Percentiles rank a stretch among this genome's conserved stretches.
Conservation (phyloP, 2,329 filamentous ascomycete genomes). For the Lachnellula cervina region DNA sequence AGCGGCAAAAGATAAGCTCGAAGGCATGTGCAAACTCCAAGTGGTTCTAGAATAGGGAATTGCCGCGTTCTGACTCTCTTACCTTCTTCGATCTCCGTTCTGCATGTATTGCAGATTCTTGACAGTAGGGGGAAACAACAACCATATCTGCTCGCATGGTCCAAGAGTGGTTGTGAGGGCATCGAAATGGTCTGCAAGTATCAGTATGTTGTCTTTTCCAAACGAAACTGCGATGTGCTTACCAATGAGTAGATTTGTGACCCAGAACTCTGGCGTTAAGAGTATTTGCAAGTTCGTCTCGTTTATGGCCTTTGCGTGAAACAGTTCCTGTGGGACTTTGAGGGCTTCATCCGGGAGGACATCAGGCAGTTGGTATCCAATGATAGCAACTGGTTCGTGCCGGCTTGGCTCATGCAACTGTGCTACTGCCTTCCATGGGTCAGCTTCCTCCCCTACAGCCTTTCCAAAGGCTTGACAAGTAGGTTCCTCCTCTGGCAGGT, state of each 20-base stretch:
- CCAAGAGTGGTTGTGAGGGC: slow-evolving; percentile 10
- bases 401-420: slow-evolving; percentile 5
- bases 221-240: background rate
- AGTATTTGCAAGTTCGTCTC: slow-evolving; percentile 7
- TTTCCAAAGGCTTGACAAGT: too few relatives aligned
- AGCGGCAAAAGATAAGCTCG: too few relatives aligned
- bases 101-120: slow-evolving; percentile 10
- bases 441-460: background rate
- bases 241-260: slow-evolving; percentile 14
- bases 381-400: background rate
- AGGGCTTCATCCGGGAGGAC: background rate
- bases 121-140: slow-evolving; percentile 12
- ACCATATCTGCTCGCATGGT: slow-evolving; percentile 9
- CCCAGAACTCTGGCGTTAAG: slow-evolving; percentile 9
- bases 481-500: too few relatives aligned
- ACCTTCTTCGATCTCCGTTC: slow-evolving; percentile 2
- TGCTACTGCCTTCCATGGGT: slow-evolving; percentile 8
- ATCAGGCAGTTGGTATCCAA: slow-evolving; percentile 1
- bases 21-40: too few relatives aligned
- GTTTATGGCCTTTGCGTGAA: slow-evolving; percentile 3
- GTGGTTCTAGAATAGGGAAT: too few relatives aligned
- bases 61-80: too few relatives aligned
- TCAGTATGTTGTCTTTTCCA: background rate
- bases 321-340: background rate
- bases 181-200: slow-evolving; percentile 3